Base-by-base conservation (phyloP, 2,329 filamentous ascomycete genomes). In the Botryotinia narcissicola region DNA sequence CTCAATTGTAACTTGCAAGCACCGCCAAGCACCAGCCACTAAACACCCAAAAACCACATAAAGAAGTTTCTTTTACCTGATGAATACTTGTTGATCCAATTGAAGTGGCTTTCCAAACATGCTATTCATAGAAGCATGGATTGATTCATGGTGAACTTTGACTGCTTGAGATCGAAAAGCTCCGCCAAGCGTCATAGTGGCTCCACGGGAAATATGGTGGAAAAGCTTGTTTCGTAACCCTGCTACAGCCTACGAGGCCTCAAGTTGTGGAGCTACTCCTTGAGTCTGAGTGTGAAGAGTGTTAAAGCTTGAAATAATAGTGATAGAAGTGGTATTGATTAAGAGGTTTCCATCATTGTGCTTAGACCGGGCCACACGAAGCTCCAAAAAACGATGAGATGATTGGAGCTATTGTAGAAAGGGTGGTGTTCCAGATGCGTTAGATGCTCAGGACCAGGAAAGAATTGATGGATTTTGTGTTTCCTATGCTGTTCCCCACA, bases 161-260 rank as follows among this genome's bases (percentile, higher is more conserved):
- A 14, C 48, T n/a, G 48, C 48, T 54, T n/a, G 35, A 64, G 20
- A 35, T 29, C 20, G 35, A 42, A 32, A 67, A 32, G 44, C 22
- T 54, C 29, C 37, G 70, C 61, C 51, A 72, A 68, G 66, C 67
- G 59, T 73, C 72, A 71, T 71, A 42, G 72, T 64, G 59, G 46
- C 35, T 57, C 60, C 51, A 32, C 18, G 57, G 62, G 8, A 66
- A 37, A 14, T 32, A 22, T 66, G 37, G 5, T 62, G 51, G 9
- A 70, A 72, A 73, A 74, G 73, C 73, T 73, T 74, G 73, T 73
- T 74, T 70, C 35, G 48, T 60, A 54, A 57, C 73, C 63, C 35
- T 59, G 35, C 14, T n/a, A 42, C 18, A 5, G 14, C n/a, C 6
- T 22, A 35, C 18, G 16, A 22, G 37, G 59, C 20, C 59, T 25